phyloP scores from a whole-genome alignment of 768 basidiomycete species.

The Russula lepida region DNA sequence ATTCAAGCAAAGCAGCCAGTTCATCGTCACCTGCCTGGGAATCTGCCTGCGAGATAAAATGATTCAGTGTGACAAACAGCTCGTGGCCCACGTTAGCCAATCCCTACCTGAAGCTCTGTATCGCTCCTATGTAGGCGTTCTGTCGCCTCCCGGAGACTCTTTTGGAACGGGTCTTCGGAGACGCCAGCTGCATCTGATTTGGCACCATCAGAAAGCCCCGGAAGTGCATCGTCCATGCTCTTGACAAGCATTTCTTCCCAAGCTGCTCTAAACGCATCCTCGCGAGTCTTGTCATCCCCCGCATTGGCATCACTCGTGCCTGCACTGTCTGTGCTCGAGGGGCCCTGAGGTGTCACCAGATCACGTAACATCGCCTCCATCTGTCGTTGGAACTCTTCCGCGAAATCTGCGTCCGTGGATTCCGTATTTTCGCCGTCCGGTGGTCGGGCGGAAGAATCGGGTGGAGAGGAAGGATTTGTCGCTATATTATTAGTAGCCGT shows the following conservation, averaged over 20 bases:
- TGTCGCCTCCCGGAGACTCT: slow-evolving; percentile 62
- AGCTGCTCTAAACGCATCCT: slow-evolving; percentile 39
- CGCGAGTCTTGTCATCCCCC: slow-evolving; percentile 28
- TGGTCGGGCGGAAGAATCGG: slow-evolving; percentile 18
- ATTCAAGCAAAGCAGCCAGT: slow-evolving; percentile 47
- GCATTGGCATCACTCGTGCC: slow-evolving; percentile 16
- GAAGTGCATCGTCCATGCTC: slow-evolving; percentile 38
- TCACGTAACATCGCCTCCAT: slow-evolving; percentile 41
- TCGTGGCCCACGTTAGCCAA: not conserved
- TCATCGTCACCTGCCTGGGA: slow-evolving; percentile 30
- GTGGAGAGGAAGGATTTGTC: slow-evolving; percentile 18
- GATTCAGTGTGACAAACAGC: slow-evolving; percentile 8
- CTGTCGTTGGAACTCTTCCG: slow-evolving; percentile 32
- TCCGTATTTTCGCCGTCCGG: slow-evolving; percentile 22
- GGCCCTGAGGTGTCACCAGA: slow-evolving; percentile 26
- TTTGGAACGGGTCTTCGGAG: slow-evolving; percentile 47
- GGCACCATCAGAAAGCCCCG: slow-evolving; percentile 13
- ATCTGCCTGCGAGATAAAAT: slow-evolving; percentile 21
- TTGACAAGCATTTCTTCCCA: slow-evolving; percentile 70
- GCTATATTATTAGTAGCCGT: slow-evolving; percentile 18
- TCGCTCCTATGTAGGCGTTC: slow-evolving; percentile 66
- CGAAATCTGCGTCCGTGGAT: slow-evolving; percentile 27
- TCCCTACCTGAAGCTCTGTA: slow-evolving; percentile 38
- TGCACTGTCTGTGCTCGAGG: slow-evolving; percentile 5
- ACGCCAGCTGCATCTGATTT: slow-evolving; percentile 11